Evolutionary conservation across 2,329 filamentous ascomycete genomes (phyloP), one percentile per base, ranked within the genome.

Genomic region (Microsporum canis): DNA sequence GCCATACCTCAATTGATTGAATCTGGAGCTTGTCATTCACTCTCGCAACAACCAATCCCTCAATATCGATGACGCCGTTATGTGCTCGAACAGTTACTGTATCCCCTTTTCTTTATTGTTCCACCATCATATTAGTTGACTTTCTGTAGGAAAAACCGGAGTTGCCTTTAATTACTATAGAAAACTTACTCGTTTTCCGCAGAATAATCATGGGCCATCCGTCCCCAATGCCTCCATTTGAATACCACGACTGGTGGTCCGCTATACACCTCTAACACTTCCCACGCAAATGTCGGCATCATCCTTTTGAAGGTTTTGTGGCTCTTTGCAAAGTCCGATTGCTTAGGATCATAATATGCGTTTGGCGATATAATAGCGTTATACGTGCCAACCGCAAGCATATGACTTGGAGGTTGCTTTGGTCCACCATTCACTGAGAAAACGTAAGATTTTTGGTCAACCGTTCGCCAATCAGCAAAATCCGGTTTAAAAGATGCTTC

Each of bases 201-300:
- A 0, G 83, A 79, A 69, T 88, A 88, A 68, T 87, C 84, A 63
- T 80, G 82, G 74, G 82, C 82, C 81, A 88, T 87, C 3, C 75
- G 71, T 0, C 84, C 85, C 85, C 85, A 88, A 70, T 88, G 85
- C 3, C 85, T 76, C 85, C 85, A 88, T 66, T 81, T 78, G 70
- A 87, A 86, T 1, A 78, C 76, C 39, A 87, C 84, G 10, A 76
- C 75, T 1, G 85, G 85, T 29, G 84, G 84, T 0, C 83, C 84
- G 63, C 80, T 82, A 68, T 86, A 87, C 1, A 88, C 84, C 70
- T 87, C 85, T 14, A 86, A 69, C 1, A 88, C 84, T 72, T 88
- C 85, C 84, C 85, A 88, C 0, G 84, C 85, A 71, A 88, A 88
- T 0, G 80, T 84, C 0, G 85, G 85, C 84, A 88, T 88, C 84